phyloP scores from a whole-genome alignment of 169 alveolate species.

The Plasmodium chabaudi region DNA sequence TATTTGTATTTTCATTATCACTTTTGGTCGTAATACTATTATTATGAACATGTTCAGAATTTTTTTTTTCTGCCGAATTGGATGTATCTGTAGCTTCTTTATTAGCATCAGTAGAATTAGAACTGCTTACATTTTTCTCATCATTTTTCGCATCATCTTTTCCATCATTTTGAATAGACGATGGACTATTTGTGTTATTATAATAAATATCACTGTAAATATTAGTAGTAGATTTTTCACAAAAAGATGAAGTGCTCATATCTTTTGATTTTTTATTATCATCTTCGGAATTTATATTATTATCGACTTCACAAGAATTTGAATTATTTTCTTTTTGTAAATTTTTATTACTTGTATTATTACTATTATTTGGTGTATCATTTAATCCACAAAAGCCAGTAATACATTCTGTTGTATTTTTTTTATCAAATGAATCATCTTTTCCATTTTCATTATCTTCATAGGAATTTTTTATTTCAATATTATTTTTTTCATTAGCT shows the following conservation, averaged over 20 bases:
- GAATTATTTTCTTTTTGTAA: not conserved
- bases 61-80: not conserved
- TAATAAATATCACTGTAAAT: not conserved
- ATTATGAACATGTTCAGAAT: not conserved
- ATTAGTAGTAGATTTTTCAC: not conserved
- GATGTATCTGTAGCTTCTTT: not conserved
- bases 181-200: not conserved
- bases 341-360: not conserved
- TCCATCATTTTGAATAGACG: not conserved
- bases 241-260: not conserved
- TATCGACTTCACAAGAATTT: not conserved
- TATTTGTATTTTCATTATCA: not conserved
- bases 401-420: conserved; percentile 27
- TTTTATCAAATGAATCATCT: conserved; percentile 16
- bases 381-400: conserved; percentile 12
- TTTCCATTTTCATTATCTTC: conserved; percentile 37
- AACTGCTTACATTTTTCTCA: not conserved
- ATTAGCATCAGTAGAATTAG: not conserved
- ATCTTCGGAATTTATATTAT: not conserved
- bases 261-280: not conserved
- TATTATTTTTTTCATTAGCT: conserved; percentile 15
- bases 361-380: not conserved
- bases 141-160: not conserved
- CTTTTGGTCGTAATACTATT: not conserved
- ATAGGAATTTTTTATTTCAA: conserved; percentile 4